Percentiles rank a stretch among this genome's conserved stretches.
Conservation (phyloP, 805 yeast genomes). For the Ogataea degrootiae region DNA sequence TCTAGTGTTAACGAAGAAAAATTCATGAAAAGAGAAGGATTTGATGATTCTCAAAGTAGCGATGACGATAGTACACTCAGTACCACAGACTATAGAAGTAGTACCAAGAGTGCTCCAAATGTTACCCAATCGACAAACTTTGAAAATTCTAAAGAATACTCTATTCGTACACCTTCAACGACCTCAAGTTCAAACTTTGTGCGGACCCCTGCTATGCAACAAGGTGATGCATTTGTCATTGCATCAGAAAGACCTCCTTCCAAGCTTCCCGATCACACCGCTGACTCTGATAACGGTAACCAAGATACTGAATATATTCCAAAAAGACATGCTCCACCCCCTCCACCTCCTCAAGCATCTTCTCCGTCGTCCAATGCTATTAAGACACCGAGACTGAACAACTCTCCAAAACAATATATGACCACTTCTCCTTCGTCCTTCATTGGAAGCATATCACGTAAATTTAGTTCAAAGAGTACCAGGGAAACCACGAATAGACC, state of each 20-base stretch:
- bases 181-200: conserved; percentile 6
- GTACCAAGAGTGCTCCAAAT: conserved; percentile 13
- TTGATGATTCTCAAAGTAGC: conserved; percentile 14
- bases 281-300: no score
- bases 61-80: conserved; percentile 16
- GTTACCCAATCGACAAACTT: conserved; percentile 5
- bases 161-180: conserved; percentile 10
- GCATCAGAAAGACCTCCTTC: not conserved
- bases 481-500: conserved; percentile 9
- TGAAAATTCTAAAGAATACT: conserved; percentile 4
- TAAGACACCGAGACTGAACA: conserved; percentile 4
- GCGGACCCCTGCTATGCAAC: conserved; percentile 8
- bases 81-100: conserved; percentile 9
- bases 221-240: conserved; percentile 6
- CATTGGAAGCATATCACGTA: conserved; percentile 25
- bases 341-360: conserved; percentile 6
- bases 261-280: no score
- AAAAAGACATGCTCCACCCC: conserved; percentile 33
- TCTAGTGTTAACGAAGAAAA: conserved; percentile 23
- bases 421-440: conserved; percentile 23
- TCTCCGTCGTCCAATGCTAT: not conserved
- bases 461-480: conserved; percentile 11
- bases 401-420: conserved; percentile 6
- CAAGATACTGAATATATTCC: conserved; percentile 29
- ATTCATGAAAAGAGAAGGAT: conserved; percentile 26